Base-by-base conservation (phyloP, 495 filamentous ascomycete species). In the Bathelium albidoporum region DNA sequence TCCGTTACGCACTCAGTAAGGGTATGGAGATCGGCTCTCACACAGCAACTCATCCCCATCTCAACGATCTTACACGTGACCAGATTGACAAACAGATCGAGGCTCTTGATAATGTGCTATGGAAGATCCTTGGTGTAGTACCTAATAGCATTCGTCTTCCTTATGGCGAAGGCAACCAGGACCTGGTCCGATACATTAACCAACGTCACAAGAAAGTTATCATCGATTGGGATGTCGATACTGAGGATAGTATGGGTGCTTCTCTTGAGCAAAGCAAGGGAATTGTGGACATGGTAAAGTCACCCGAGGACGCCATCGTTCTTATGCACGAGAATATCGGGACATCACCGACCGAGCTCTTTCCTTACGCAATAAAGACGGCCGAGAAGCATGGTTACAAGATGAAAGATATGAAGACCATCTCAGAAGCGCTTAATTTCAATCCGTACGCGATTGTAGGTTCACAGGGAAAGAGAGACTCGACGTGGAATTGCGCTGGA, bases 11-110 rank as follows among this genome's bases (percentile, higher is more conserved):
- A 2, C 24, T n/a, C 7, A 55, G 49, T 24, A 26, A 29, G 49
- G 49, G 49, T 20, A 55, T 55, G 49, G 49, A 55, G 49, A n/a
- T 55, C 24, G 26, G 49, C 49, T 55, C 49, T 4, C 49, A 55
- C 49, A 55, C 49, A 16, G 49, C 49, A 7, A 55, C 49, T 26
- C 49, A 55, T 16, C 49, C 49, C 10, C 49, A 55, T 20, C 49
- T 55, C 7, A 20, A 26, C 24, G 7, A 55, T 10, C 5, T 55
- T n/a, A 55, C 49, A 9, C 4, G 29, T 24, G 49, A 26, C 22
- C 49, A 55, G 24, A 55, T 55, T 29, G 49, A 55, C 24, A 26
- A 29, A 20, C 49, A 55, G 49, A 55, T 55, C 24, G 49, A 55
- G 16, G 20, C 24, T 10, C 2, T 55, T 20, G 49, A 55, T 16